These are phyloP conservation scores for Diaporthe batatas DNA, from an alignment of 2,329 filamentous ascomycete genomes.

Conservation along the genomic window DNA sequence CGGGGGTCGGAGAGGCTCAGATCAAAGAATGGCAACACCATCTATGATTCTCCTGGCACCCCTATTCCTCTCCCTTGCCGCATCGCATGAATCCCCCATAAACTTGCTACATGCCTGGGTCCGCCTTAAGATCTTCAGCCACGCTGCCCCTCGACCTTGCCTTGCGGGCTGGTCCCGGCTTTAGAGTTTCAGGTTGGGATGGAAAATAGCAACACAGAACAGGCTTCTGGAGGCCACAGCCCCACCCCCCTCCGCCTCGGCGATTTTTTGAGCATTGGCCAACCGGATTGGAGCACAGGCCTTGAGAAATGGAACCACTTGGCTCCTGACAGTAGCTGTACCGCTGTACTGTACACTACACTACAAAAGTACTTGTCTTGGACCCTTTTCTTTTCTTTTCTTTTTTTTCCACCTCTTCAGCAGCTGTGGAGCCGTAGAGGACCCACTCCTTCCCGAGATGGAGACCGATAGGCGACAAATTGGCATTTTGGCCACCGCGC, in stretches of 20 bases:
- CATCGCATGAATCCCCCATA: conserved; percentile 18
- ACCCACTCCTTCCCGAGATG: conserved; percentile 16
- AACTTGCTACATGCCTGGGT: conserved; percentile 25
- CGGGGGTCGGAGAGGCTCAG: not conserved
- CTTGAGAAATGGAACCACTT: not conserved
- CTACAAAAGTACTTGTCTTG: not conserved
- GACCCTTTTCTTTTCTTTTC: not conserved
- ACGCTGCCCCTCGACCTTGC: conserved; percentile 15
- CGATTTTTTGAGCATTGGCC: conserved; percentile 24
- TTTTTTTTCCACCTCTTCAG: conserved; percentile 4
- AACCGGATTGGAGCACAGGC: not conserved
- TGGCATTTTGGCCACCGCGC: conserved; percentile 11
- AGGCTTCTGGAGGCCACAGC: not conserved
- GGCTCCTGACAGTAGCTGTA: conserved; percentile 5
- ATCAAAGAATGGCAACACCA: conserved; percentile 4
- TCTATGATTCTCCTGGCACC: not conserved
- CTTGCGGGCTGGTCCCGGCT: conserved; percentile 27
- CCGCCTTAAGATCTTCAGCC: conserved; percentile 12
- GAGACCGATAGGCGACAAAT: conserved; percentile 12
- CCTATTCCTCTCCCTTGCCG: conserved; percentile 6
- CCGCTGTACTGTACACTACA: not conserved
- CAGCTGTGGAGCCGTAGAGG: conserved; percentile 12
- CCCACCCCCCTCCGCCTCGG: not conserved
- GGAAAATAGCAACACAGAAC: conserved; percentile 16
- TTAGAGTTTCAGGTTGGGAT: conserved; percentile 21